Evolutionary conservation across 2,329 filamentous ascomycete species (phyloP).

Genomic region (Trichophyton verrucosum): DNA sequence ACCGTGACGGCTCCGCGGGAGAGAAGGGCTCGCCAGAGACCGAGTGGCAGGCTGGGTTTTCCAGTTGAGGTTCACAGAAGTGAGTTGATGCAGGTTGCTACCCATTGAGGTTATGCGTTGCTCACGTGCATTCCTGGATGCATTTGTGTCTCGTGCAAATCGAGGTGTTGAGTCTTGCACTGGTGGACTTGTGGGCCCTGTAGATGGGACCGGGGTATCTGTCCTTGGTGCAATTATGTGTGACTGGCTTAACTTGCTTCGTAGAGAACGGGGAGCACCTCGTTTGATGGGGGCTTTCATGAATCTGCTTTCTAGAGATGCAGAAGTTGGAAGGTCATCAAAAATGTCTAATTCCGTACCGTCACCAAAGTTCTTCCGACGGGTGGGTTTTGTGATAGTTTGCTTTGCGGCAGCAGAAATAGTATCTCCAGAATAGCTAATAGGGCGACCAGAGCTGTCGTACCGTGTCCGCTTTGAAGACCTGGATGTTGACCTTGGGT

Average conservation of each 20-base stretch:
- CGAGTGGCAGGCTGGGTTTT: conserved; percentile 43
- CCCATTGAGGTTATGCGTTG: conserved; percentile 41
- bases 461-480: conserved; percentile 32
- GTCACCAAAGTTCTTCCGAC: conserved; percentile 69
- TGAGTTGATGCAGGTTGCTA: conserved; percentile 28
- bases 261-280: conserved; percentile 52
- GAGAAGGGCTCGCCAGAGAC: conserved; percentile 39
- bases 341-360: conserved; percentile 86
- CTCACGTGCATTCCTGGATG: conserved; percentile 52
- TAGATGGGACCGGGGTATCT: conserved; percentile 39
- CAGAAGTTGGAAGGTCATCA: conserved; percentile 86
- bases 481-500: conserved; percentile 31
- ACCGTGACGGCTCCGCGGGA: conserved; percentile 35
- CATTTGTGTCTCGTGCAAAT: conserved; percentile 55
- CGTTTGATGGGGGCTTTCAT: conserved; percentile 64
- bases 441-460: conserved; percentile 37
- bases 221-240: conserved; percentile 21
- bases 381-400: conserved; percentile 60
- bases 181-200: conserved; percentile 45
- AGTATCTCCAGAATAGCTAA: conserved; percentile 36
- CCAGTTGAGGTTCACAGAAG: conserved; percentile 46
- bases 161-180: conserved; percentile 44
- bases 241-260: conserved; percentile 37
- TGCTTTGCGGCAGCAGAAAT: conserved; percentile 49
- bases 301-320: conserved; percentile 65